Percentiles rank a stretch among this genome's conserved stretches.
phyloP scores from a whole-genome alignment of 2,329 filamentous ascomycete genomes.

The Cladosporium sp. region DNA sequence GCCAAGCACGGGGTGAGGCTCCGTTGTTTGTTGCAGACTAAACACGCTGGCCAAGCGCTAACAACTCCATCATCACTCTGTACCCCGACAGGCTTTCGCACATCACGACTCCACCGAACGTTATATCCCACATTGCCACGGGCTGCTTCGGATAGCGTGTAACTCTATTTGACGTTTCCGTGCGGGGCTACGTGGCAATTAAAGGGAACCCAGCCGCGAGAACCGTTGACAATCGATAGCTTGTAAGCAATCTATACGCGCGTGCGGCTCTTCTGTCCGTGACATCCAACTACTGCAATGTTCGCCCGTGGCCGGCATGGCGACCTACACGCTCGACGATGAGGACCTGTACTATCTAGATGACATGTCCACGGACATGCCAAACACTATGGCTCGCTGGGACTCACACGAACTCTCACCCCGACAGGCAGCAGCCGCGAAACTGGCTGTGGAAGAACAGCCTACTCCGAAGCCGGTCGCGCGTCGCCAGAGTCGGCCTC shows the following conservation, averaged over 20 bases:
- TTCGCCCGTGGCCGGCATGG: conserved; percentile 1
- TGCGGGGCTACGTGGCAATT: conserved; percentile 13
- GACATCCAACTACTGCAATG: not conserved
- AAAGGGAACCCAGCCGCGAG: conserved; percentile 7
- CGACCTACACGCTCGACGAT: not conserved
- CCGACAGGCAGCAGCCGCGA: conserved; percentile 1
- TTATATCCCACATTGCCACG: no score
- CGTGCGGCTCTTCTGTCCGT: not conserved
- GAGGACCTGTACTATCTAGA: not conserved
- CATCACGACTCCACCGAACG: no score
- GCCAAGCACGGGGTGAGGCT: no score
- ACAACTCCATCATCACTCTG: no score
- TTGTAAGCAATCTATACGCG: no score
- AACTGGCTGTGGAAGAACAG: not conserved
- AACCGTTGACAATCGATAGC: no score
- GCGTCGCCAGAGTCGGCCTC: not conserved
- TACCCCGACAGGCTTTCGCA: no score
- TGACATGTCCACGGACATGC: not conserved
- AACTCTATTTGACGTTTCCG: conserved; percentile 4
- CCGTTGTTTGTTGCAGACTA: no score
- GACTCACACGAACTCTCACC: conserved; percentile 8
- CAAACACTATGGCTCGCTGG: conserved; percentile 4
- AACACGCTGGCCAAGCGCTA: no score
- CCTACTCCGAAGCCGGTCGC: not conserved
- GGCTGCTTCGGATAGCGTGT: not conserved